A percentile compares a stretch with the other conserved stretches of the same genome.
phyloP scores from a whole-genome alignment of 2,329 filamentous ascomycete genomes.

The Talaromyces amestolkiae region DNA sequence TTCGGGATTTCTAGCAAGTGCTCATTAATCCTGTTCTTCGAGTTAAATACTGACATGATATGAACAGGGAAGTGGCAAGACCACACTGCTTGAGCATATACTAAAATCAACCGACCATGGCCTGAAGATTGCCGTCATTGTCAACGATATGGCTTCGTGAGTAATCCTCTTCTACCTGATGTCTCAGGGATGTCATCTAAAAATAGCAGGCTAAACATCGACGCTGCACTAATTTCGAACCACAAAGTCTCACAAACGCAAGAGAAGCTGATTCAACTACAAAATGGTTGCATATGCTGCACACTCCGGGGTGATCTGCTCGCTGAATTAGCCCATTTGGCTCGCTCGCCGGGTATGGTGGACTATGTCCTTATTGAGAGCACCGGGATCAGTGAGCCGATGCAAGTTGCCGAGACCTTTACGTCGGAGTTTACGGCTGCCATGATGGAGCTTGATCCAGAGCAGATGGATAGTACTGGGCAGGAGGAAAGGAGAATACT shows the following conservation, averaged over 20 bases:
- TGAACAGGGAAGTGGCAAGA: constrained; percentile 65
- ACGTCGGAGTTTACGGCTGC: constrained; percentile 54
- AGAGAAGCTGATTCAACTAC: constrained; percentile 65
- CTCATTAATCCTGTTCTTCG: too few species aligned
- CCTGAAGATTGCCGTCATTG: constrained; percentile 67
- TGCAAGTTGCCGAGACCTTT: constrained; percentile 73
- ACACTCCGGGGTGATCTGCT: constrained; percentile 69
- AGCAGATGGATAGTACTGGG: constrained; percentile 38
- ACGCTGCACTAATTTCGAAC: constrained; percentile 60
- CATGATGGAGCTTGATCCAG: constrained; percentile 50
- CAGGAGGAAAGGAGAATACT: constrained; percentile 45
- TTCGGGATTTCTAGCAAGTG: constrained; percentile 56
- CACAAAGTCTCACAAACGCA: constrained; percentile 58
- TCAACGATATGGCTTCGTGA: constrained; percentile 67
- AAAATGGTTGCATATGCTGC: constrained; percentile 76
- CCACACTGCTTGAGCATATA: constrained; percentile 67
- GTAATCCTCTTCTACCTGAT: constrained; percentile 21
- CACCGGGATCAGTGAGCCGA: constrained; percentile 68
- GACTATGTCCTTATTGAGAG: constrained; percentile 73
- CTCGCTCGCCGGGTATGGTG: constrained; percentile 58
- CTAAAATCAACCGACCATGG: constrained; percentile 63
- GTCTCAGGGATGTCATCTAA: too few species aligned
- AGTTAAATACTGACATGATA: neutral
- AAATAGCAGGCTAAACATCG: constrained; percentile 57
- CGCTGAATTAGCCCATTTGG: constrained; percentile 64